Evolutionary conservation across 2,329 filamentous ascomycete genomes (phyloP).

Genomic region (Emericellopsis cladophorae): DNA sequence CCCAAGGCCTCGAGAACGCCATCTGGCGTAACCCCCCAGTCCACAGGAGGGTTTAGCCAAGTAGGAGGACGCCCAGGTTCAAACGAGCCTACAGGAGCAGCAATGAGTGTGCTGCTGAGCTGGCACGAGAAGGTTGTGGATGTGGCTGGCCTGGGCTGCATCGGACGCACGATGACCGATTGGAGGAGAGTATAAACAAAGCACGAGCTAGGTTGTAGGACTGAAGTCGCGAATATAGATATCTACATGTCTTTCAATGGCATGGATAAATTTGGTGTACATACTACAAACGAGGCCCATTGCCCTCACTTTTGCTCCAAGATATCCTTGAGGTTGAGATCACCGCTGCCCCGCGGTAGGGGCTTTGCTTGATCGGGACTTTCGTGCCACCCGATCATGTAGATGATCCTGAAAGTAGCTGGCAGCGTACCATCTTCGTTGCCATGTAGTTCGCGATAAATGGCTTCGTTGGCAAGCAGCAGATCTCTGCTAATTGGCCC

Average conservation of each 20-base stretch:
- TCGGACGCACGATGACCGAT: constrained; percentile 92
- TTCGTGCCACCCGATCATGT: constrained; percentile 98
- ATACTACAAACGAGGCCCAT: neutral
- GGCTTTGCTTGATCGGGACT: constrained; percentile 68
- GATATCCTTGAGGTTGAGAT: constrained; percentile 82
- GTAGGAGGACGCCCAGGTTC: constrained; percentile 42
- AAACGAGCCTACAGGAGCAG: constrained; percentile 63
- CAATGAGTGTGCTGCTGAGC: constrained; percentile 92
- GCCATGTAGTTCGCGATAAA: constrained; percentile 79
- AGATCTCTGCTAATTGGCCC: constrained; percentile 71
- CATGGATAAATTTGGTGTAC: constrained; percentile 3
- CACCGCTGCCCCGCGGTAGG: constrained; percentile 68
- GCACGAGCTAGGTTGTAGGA: neutral
- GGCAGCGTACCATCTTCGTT: constrained; percentile 67
- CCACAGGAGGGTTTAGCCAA: constrained; percentile 76
- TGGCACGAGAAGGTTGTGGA: constrained; percentile 99
- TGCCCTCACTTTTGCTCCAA: constrained; percentile 12
- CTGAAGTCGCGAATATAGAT: neutral
- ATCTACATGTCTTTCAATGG: constrained; percentile 4
- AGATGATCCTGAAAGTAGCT: constrained; percentile 89
- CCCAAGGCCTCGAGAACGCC: constrained; percentile 25
- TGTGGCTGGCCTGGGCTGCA: constrained; percentile 78
- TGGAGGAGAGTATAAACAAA: constrained; percentile 48
- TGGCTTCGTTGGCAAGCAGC: constrained; percentile 73
- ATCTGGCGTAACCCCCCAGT: constrained; percentile 51